Evolutionary conservation across 2,329 filamentous ascomycete species (phyloP).

Genomic region (Pseudocercospora crystallina): DNA sequence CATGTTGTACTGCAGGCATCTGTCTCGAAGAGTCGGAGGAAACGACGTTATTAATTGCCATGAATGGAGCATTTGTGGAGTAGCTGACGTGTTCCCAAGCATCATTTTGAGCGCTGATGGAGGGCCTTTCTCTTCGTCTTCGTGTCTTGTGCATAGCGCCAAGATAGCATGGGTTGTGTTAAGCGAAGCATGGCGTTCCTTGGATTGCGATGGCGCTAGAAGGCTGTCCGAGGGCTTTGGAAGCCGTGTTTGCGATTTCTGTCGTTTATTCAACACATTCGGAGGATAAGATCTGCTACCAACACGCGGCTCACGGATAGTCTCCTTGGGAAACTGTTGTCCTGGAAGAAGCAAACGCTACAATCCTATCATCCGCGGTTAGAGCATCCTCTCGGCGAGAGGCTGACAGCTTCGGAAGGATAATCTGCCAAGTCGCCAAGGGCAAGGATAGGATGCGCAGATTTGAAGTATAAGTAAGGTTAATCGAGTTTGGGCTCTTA

Average conservation of each 20-base stretch:
- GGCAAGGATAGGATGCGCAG: not conserved
- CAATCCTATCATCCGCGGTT: not conserved
- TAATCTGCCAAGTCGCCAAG: not conserved
- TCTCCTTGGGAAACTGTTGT: not conserved
- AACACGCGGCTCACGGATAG: not conserved
- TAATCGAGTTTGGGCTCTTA: conserved; percentile 6
- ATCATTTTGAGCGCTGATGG: not conserved
- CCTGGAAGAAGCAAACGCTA: not conserved
- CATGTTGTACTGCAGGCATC: not conserved
- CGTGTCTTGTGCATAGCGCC: conserved; percentile 9
- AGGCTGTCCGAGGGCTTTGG: conserved; percentile 4
- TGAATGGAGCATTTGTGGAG: not conserved
- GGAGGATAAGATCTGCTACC: not conserved
- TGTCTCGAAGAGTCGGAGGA: not conserved
- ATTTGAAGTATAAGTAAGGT: conserved; percentile 6
- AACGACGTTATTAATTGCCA: not conserved
- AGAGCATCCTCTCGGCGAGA: not conserved
- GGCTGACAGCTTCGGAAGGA: not conserved
- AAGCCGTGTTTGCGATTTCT: not conserved
- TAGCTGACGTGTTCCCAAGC: conserved; percentile 7
- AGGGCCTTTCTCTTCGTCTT: not conserved
- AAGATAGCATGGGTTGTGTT: conserved; percentile 4
- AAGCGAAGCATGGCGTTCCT: conserved; percentile 14
- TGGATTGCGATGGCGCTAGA: conserved; percentile 7
- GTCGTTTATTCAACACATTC: not conserved